Base-by-base conservation (phyloP, 306 rosid genomes). In the Cucumis cinereus region DNA sequence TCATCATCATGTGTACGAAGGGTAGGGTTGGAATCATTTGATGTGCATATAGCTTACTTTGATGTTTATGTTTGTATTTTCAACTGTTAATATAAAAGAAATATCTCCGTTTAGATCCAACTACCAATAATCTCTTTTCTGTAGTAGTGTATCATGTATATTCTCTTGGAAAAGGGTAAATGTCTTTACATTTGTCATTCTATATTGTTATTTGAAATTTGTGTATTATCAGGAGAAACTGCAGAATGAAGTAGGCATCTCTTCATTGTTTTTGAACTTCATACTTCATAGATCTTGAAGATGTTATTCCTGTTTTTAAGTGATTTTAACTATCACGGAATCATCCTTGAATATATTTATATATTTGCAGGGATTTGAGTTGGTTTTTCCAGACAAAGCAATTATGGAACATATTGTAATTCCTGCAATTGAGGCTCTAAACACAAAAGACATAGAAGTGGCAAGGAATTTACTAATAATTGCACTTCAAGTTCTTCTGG, bases 161-260 rank as follows among this genome's bases (percentile, higher is more conserved):
- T n/a, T n/a, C n/a, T n/a, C n/a, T n/a, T n/a, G n/a, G n/a, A n/a
- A n/a, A n/a, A n/a, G n/a, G n/a, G n/a, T n/a, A n/a, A n/a, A n/a
- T n/a, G n/a, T n/a, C n/a, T n/a, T n/a, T n/a, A n/a, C n/a, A n/a
- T n/a, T n/a, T n/a, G n/a, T n/a, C n/a, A n/a, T n/a, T n/a, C n/a
- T n/a, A n/a, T n/a, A n/a, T n/a, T n/a, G n/a, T n/a, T n/a, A n/a
- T n/a, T n/a, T n/a, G n/a, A n/a, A n/a, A n/a, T n/a, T n/a, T n/a
- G n/a, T n/a, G 35, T 86, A 86, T 77, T 93, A 89, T 87, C 88
- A 93, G 81, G 88, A 93, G 76, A 93, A 89, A 76, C 86, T 93
- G 79, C 89, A 81, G 81, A 93, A 83, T 10, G 88, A 93, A 91
- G 98, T 93, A 85, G 81, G 78, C 81, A 62, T 45, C 41, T 38